A percentile compares a stretch with the other conserved stretches of the same genome.
phyloP scores from a whole-genome alignment of 768 basidiomycete genomes.

The Gautieria morchelliformis region DNA sequence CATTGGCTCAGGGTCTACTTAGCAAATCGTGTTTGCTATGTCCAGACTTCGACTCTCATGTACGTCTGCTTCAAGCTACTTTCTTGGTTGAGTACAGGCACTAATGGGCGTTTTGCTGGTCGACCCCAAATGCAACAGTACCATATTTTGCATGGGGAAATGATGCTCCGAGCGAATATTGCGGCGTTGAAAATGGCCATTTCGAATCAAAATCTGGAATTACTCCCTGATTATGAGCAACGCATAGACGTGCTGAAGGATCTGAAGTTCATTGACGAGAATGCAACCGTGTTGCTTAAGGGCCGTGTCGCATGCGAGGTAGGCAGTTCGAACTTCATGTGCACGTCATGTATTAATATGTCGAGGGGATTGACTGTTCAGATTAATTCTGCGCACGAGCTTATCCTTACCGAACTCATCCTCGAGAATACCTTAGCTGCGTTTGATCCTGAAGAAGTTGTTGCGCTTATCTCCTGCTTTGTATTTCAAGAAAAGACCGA shows the following conservation, averaged over 20 bases:
- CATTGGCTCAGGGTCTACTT: constrained; percentile 33
- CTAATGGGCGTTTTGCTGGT: constrained; percentile 7
- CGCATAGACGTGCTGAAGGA: constrained; percentile 84
- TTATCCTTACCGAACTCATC: constrained; percentile 92
- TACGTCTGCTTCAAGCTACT: constrained; percentile 27
- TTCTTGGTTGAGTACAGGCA: not conserved
- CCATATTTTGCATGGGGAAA: constrained; percentile 60
- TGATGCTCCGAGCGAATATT: constrained; percentile 64
- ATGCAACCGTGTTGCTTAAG: constrained; percentile 90
- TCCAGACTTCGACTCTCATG: constrained; percentile 64
- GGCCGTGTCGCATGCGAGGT: constrained; percentile 98
- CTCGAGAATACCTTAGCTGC: constrained; percentile 87
- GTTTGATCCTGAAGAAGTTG: constrained; percentile 93
- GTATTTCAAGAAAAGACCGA: constrained; percentile 99
- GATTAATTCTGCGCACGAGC: constrained; percentile 98
- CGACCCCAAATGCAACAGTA: constrained; percentile 46
- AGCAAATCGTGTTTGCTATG: constrained; percentile 48
- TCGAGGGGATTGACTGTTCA: constrained; percentile 21
- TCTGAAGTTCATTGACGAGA: constrained; percentile 89
- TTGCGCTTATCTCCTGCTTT: constrained; percentile 90
- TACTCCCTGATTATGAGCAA: constrained; percentile 96
- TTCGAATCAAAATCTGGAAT: constrained; percentile 93
- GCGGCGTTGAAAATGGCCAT: constrained; percentile 72
- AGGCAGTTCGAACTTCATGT: constrained; percentile 10
- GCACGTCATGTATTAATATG: not conserved